Evolutionary conservation across 306 rosid species (phyloP), one percentile per base, ranked within the genome.

Genomic region (Sindora glabra): DNA sequence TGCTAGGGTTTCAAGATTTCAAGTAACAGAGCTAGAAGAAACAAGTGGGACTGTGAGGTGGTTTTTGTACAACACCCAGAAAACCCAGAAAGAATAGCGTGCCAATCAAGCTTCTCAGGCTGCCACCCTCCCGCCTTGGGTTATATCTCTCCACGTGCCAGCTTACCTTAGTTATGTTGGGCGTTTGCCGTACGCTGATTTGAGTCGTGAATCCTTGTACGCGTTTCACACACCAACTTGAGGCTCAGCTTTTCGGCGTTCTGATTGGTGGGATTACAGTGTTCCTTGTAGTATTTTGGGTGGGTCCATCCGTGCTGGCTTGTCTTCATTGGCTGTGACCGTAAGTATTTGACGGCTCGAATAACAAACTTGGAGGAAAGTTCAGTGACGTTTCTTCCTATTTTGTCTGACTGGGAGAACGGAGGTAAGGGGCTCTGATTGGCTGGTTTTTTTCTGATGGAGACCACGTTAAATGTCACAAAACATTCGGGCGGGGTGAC

Each of bases 81-180:
- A 17, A 48, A 34, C 36, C 58, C 36, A 62, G 52, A 65, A 65
- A 47, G n/a, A n/a, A n/a, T n/a, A n/a, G 77, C 81, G 81, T 79
- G 72, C 32, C n/a, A 16, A 4, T 2, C 21, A 79, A 79, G 84
- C 70, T 64, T 56, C 46, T 30, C 10, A 9, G 10, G 9, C 27
- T n/a, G n/a, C n/a, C n/a, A n/a, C n/a, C 15, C 5, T 14, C 25
- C 13, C 47, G 58, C 32, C 21, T 23, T n/a, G 41, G 10, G 40
- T 15, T 21, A 6, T 1, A 27, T 3, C 10, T 23, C 30, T 56
- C 2, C 38, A 40, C 14, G 62, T 13, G 22, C 48, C 9, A 38
- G 21, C 40, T 14, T 15, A 56, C n/a, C 34, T 4, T 29, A 29
- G 30, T 29, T 4, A 4, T 2, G 34, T 9, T 29, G 8, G 8